phyloP scores from a whole-genome alignment of 2,329 filamentous ascomycete genomes.

The Trichoderma atrobrunneum region DNA sequence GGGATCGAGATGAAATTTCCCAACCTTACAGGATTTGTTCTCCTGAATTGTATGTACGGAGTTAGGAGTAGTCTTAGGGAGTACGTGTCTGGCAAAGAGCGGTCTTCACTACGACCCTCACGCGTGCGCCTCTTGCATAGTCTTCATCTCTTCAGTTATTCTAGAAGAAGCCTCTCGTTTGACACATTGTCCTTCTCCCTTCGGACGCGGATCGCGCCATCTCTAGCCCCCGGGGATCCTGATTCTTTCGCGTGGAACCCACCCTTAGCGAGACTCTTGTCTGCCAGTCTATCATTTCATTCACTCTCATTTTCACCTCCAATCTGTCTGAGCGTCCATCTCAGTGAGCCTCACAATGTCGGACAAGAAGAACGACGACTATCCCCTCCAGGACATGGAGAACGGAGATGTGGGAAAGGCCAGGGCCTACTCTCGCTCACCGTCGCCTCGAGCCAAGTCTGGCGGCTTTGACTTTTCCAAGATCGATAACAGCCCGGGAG shows the following conservation, averaged over 20 bases:
- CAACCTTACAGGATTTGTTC: conserved; percentile 18
- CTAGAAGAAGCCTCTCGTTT: conserved; percentile 18
- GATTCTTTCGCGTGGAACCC: conserved; percentile 4
- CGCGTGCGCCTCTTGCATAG: conserved; percentile 10
- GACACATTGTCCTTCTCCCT: not conserved
- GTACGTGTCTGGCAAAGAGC: conserved; percentile 19
- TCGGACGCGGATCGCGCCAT: conserved; percentile 8
- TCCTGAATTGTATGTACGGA: conserved; percentile 19
- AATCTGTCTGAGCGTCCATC: not conserved
- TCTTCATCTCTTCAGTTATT: conserved; percentile 14
- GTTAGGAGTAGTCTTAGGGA: conserved; percentile 17
- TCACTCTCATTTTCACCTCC: not conserved
- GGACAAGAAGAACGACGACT: conserved; percentile 88
- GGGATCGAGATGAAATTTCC: conserved; percentile 21
- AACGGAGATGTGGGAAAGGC: conserved; percentile 47
- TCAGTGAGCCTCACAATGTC: conserved; percentile 54
- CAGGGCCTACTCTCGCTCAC: conserved; percentile 27
- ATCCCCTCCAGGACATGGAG: conserved; percentile 67
- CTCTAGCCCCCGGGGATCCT: not conserved
- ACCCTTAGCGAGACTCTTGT: conserved; percentile 6
- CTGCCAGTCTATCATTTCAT: conserved; percentile 1
- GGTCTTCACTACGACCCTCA: conserved; percentile 15
- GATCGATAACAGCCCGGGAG: conserved; percentile 70
- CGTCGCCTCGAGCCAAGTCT: conserved; percentile 21
- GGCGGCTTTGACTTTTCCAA: conserved; percentile 40